Evolutionary conservation across 208 protist species (phyloP), one percentile per base, ranked within the genome.

Genomic region (Leptomonas pyrrhocoris): DNA sequence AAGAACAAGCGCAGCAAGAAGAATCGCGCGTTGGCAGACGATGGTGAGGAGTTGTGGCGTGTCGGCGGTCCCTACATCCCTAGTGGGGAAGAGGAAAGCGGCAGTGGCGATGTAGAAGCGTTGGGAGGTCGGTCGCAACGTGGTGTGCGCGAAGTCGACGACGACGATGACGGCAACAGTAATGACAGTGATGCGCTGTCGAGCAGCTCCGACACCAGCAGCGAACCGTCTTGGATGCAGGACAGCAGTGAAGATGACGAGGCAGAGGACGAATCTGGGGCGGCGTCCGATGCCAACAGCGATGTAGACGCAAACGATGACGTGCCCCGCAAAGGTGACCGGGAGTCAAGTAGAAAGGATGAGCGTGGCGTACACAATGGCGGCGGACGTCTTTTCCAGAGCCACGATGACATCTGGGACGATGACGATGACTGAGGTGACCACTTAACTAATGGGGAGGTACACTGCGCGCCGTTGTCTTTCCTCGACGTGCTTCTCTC

Each of bases 321-420:
- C 30, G 43, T 28, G 19, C 38, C 30, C 48, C 36, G 62, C 48
- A 49, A 43, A 38, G 25, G 46, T 19, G 9, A 38, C 3, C 9
- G 34, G 3, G 34, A 9, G 9, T 38, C 34, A 38, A 9, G 7
- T 38, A 18, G 42, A 2, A 45, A 27, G 34, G 59, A 30, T 34
- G 16, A 31, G 23, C 19, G 30, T 28, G 27, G 15, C 15, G 13
- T 15, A 18, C 58, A 49, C 8, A 53, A 54, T 21, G 72, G 72
- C 61, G 72, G 72, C 34, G 81, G 81, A 5, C 66, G 59, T 16
- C 59, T 89, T 3, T 86, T 89, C 46, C 79, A 71, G 38, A 62
- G 72, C 53, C 69, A 74, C 6, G 81, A 85, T 62, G 81, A 84
- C 58, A 82, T 84, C 30, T 89, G 84, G 81, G 79, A 83, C 42